Base-by-base conservation (phyloP, 2,329 filamentous ascomycete species). In the Albifimbria verrucaria region DNA sequence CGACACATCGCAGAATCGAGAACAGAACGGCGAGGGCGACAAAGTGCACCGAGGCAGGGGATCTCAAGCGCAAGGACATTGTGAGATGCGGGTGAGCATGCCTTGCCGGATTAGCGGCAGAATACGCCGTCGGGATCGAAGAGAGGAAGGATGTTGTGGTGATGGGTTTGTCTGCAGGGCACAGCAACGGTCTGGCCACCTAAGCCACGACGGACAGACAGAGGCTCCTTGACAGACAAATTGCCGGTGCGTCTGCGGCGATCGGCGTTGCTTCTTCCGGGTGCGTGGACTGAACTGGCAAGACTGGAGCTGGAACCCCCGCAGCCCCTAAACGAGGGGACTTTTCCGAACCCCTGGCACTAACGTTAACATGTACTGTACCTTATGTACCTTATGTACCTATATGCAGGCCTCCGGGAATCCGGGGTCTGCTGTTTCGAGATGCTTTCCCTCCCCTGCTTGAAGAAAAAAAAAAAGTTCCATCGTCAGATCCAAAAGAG, bases 1-100 rank as follows among this genome's bases (percentile, higher is more conserved):
- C 60, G 28, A 67, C 67, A 21, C 55, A 57, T 57, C 52, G 59
- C 25, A 52, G 59, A 43, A 51, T 58, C 52, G 55, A 59, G 43
- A 46, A 56, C 23, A 58, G 41, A 39, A 41, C 20, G 46, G 22
- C 18, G 49, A 62, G 52, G 50, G 55, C 50, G 56, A 62, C 48
- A 42, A 62, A 32, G 50, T 58, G 55, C 48, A 53, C 44, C 43
- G 59, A 50, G 51, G 57, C 51, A 53, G 51, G 54, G 59, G 62
- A 62, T 48, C 45, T 61, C 24, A 48, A 48, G 28, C 52, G 50
- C 46, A 39, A 32, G 50, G 45, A 46, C 44, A 55, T 54, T 41
- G 32, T n/a, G 32, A 15, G 18, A 6, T 39, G 12, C 12, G 12
- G 18, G 18, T 15, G 32, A 39, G 15, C 32, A 39, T 39, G 32